Conservation (phyloP, 2,329 filamentous ascomycete genomes). For the Cladophialophora chaetospira region DNA sequence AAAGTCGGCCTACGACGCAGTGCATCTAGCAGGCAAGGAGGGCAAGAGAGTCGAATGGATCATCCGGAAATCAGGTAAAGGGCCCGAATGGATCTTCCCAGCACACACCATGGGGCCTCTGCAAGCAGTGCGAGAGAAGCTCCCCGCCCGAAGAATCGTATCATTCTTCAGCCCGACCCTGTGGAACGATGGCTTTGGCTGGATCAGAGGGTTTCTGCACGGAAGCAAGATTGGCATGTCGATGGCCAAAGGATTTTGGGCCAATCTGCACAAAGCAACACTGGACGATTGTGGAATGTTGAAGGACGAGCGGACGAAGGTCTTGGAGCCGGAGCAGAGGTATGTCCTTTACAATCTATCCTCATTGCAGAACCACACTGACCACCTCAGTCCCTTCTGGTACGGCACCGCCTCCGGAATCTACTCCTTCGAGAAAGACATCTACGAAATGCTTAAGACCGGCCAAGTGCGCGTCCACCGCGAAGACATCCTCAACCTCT, state of each 20-base stretch:
- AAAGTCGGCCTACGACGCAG: constrained; percentile 67
- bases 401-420: constrained; percentile 60
- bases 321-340: constrained; percentile 45
- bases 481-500: constrained; percentile 56
- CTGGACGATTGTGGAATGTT: constrained; percentile 52
- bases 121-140: constrained; percentile 68
- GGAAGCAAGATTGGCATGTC: constrained; percentile 53
- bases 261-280: constrained; percentile 51
- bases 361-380: too few species aligned
- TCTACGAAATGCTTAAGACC: constrained; percentile 58
- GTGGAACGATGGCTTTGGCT: constrained; percentile 60
- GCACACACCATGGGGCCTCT: constrained; percentile 47
- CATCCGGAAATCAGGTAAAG: constrained; percentile 46
- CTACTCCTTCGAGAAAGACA: constrained; percentile 60
- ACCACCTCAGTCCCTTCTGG: constrained; percentile 57
- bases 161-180: constrained; percentile 75
- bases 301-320: constrained; percentile 45
- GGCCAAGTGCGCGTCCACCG: constrained; percentile 59
- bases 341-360: too few species aligned
- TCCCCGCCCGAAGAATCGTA: constrained; percentile 66
- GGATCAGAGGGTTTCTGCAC: constrained; percentile 53
- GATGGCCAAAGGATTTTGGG: constrained; percentile 56
- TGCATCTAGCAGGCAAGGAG: constrained; percentile 61
- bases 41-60: constrained; percentile 53
- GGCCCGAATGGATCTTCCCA: constrained; percentile 42